A percentile compares a stretch with the other conserved stretches of the same genome.
phyloP scores from a whole-genome alignment of 768 basidiomycete genomes.

The Podaxis carcinomalis region DNA sequence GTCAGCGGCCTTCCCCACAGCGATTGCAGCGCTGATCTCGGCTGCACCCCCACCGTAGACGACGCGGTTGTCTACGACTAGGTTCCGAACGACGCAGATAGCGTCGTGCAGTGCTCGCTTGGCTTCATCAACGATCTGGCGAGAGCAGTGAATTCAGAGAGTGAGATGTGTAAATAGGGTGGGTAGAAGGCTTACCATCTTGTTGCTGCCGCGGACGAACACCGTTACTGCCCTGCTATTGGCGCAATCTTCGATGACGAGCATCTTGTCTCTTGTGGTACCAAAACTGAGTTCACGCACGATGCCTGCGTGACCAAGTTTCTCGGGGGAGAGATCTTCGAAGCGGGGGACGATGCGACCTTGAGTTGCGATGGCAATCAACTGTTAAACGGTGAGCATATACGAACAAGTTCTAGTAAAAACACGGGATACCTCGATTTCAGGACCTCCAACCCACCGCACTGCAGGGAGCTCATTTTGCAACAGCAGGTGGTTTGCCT shows the following conservation, averaged over 20 bases:
- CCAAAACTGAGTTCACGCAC: conserved; percentile 96
- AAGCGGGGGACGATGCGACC: conserved; percentile 98
- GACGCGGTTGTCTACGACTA: conserved; percentile 92
- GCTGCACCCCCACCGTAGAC: conserved; percentile 99
- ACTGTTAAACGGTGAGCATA: conserved; percentile 36
- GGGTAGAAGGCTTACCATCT: conserved; percentile 66
- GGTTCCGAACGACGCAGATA: conserved; percentile 93
- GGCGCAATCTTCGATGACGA: conserved; percentile 98
- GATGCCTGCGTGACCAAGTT: conserved; percentile 90
- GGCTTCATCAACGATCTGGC: conserved; percentile 96
- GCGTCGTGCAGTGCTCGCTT: conserved; percentile 98
- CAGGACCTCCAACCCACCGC: conserved; percentile 98
- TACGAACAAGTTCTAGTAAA: background rate
- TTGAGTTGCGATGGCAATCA: conserved; percentile 97
- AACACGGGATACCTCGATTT: conserved; percentile 75
- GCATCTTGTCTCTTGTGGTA: conserved; percentile 98
- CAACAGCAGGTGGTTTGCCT: conserved; percentile 97
- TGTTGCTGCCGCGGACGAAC: conserved; percentile 96
- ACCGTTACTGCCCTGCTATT: conserved; percentile 95
- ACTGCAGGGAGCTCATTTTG: conserved; percentile 97
- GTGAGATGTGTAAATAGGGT: background rate
- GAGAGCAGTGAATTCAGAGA: background rate
- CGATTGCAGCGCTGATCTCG: conserved; percentile 92
- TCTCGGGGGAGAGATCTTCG: conserved; percentile 88
- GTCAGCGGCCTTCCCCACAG: conserved; percentile 92